Evolutionary conservation across 2,329 filamentous ascomycete species (phyloP), one percentile per base, ranked within the genome.

Genomic region (Coniochaeta sp.): DNA sequence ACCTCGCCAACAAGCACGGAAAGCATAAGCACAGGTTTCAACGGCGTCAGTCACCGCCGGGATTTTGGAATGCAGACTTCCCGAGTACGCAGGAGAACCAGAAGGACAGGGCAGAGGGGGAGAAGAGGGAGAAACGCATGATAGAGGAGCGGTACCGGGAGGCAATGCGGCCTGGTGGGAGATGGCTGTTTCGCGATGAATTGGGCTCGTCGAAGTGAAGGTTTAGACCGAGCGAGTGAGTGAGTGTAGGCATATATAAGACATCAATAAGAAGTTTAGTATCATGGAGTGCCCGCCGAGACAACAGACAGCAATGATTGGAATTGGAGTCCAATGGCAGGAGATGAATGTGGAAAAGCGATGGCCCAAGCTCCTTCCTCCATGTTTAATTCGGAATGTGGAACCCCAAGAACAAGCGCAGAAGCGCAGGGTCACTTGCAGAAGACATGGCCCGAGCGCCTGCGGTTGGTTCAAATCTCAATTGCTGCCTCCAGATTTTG

Each of bases 1-100:
- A 85, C 48, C 72, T 95, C 56, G 87, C 91, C 1, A 85, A 91
- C 61, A 78, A 81, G 55, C 83, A 82, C 65, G 91, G 91, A 6
- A 89, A 78, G 63, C 91, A 96, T 67, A 79, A 87, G 52, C 81
- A 92, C 59, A 77, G 83, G 26, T 91, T 86, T 66, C 80, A 85
- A 54, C 79, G 90, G 49, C 77, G 81, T 56, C 75, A 72, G 42
- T 89, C 87, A 9, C 91, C 94, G 12, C 89, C 90, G 1, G 91
- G 91, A 0, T 97, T 89, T 65, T 99, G 94, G 94, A 78, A 89
- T 51, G 79, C 86, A 1, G 92, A 95, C 59, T 95, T 99, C 65
- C 91, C 92, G 1, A 83, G 74, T 24, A 96, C 94, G 1, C 94
- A 97, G 65, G 89, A 96, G 67, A 69, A 85, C 26, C 73, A 81